These are phyloP conservation scores for Ampelomyces quisqualis DNA, from an alignment of 2,329 filamentous ascomycete genomes.

Conservation along the genomic window DNA sequence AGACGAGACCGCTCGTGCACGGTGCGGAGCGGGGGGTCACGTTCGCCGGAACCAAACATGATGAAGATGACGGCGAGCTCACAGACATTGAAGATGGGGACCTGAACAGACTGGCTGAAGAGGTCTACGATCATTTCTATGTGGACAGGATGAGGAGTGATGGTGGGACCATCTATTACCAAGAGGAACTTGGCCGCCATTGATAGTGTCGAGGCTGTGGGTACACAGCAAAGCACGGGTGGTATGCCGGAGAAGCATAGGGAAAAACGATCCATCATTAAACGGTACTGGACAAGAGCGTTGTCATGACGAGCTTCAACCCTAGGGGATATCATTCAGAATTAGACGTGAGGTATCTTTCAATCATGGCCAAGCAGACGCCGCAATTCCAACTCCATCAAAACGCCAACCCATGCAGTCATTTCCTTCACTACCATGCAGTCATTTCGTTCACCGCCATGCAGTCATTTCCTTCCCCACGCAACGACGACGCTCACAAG, in stretches of 20 bases:
- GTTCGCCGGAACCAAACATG: too few relatives aligned
- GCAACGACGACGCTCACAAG: neutral
- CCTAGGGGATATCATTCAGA: too few relatives aligned
- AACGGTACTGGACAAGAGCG: too few relatives aligned
- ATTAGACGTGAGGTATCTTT: too few relatives aligned
- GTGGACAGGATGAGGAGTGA: too few relatives aligned
- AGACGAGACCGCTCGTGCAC: neutral
- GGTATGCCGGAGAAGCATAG: too few relatives aligned
- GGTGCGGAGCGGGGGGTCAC: neutral
- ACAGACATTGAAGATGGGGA: conserved; percentile 7
- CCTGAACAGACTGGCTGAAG: conserved; percentile 1
- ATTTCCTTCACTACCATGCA: neutral
- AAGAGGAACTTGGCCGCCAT: too few relatives aligned
- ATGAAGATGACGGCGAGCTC: conserved; percentile 4
- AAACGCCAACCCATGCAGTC: conserved; percentile 1
- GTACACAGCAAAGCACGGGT: too few relatives aligned
- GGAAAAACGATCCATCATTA: too few relatives aligned
- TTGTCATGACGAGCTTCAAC: too few relatives aligned
- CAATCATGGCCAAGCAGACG: neutral
- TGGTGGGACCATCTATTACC: neutral
- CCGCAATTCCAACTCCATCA: neutral
- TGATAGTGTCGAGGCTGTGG: too few relatives aligned
- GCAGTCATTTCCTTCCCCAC: neutral
- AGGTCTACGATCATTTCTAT: neutral
- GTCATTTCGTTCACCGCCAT: neutral